Evolutionary conservation across 179 eudicot species (phyloP).

Genomic region (Monotropa hypopitys): DNA sequence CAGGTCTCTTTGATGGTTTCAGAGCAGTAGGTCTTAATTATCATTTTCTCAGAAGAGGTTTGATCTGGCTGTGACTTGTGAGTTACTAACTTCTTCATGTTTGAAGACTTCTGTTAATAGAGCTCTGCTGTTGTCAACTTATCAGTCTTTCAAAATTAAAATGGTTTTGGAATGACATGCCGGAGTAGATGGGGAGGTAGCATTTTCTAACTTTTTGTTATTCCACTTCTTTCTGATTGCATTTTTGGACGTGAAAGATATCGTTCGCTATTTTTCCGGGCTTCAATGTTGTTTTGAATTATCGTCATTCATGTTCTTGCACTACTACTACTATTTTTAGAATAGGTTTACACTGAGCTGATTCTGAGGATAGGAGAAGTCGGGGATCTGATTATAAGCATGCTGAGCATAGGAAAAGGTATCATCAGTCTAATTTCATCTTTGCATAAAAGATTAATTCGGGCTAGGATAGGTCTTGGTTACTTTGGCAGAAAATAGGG

Average conservation of each 20-base stretch:
- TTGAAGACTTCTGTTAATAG: neutral
- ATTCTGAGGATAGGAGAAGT: too few species aligned
- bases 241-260: too few species aligned
- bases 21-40: too few species aligned
- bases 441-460: neutral
- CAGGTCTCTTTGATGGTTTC: too few species aligned
- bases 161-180: neutral
- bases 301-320: too few species aligned
- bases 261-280: too few species aligned
- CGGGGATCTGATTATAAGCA: too few species aligned
- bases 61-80: neutral
- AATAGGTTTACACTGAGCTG: too few species aligned
- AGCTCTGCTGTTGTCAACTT: neutral
- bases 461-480: neutral
- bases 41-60: neutral
- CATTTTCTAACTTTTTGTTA: neutral
- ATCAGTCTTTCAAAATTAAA: neutral
- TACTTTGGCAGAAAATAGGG: neutral
- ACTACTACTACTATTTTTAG: too few species aligned
- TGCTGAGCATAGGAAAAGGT: neutral
- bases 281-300: too few species aligned
- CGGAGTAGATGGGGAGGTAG: neutral
- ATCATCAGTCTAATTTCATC: neutral
- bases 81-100: neutral
- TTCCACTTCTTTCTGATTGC: neutral